These are phyloP conservation scores for Peronosclerospora sorghi DNA, from an alignment of 352 stramenopile genomes.

Conservation along the genomic window DNA sequence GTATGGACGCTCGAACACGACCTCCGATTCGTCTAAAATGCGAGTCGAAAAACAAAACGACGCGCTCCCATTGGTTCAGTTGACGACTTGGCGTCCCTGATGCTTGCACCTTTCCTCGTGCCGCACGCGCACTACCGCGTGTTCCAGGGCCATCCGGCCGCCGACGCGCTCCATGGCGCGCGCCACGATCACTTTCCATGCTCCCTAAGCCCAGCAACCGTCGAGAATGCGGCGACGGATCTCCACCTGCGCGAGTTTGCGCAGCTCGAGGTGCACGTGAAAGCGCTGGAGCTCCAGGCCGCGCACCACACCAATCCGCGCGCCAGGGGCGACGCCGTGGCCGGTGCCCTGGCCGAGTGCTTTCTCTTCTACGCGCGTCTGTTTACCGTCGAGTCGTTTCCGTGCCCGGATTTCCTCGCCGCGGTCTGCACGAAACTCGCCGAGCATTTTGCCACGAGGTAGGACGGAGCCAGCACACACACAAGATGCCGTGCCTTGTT, in stretches of 20 bases:
- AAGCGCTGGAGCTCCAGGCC: slow-evolving; percentile 32
- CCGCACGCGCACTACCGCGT: slow-evolving; percentile 45
- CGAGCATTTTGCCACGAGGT: slow-evolving; percentile 42
- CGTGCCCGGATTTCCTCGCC: slow-evolving; percentile 53
- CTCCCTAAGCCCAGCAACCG: slow-evolving; percentile 4
- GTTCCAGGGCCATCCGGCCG: slow-evolving; percentile 34
- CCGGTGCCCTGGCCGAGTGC: slow-evolving; percentile 29
- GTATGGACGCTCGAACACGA: no score
- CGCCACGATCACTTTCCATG: slow-evolving; percentile 23
- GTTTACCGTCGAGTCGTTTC: slow-evolving; percentile 43
- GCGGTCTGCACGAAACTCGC: slow-evolving; percentile 40
- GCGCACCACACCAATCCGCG: slow-evolving; percentile 4
- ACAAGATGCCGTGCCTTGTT: neutral
- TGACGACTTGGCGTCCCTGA: no score
- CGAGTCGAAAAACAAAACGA: no score
- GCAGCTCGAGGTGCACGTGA: slow-evolving; percentile 49
- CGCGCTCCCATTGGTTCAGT: no score
- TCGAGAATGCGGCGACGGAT: slow-evolving; percentile 21
- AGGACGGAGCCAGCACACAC: slow-evolving; percentile 2
- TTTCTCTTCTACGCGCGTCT: slow-evolving; percentile 42
- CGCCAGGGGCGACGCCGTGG: slow-evolving; percentile 7
- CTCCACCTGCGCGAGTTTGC: slow-evolving; percentile 45
- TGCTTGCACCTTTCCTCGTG: slow-evolving; percentile 35
- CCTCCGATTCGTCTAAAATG: no score
- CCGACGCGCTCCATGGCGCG: slow-evolving; percentile 20